These are phyloP conservation scores for Begonia fuchsioides DNA, from an alignment of 306 rosid species.

Conservation along the genomic window DNA sequence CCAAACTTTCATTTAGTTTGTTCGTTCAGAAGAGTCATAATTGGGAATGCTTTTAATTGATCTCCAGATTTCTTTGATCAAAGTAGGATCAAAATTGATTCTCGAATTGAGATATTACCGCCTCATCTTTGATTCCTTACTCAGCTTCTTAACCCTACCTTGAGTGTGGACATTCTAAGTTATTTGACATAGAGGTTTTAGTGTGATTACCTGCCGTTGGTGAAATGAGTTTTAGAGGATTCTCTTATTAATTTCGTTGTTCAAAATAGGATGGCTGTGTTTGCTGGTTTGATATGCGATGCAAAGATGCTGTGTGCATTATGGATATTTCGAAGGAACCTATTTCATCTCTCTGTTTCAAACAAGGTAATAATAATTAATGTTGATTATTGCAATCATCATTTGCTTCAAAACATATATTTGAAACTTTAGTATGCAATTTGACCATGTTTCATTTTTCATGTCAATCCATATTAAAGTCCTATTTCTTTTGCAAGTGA, in stretches of 20 bases:
- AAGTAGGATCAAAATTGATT: not conserved
- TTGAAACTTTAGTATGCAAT: too few species aligned
- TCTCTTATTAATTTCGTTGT: not conserved
- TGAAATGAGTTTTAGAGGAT: not conserved
- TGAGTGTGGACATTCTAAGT: not conserved
- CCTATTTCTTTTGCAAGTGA: too few species aligned
- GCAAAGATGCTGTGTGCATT: slow-evolving; percentile 39
- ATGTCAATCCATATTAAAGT: too few species aligned
- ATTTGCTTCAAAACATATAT: not conserved
- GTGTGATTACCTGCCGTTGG: not conserved
- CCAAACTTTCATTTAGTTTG: not conserved
- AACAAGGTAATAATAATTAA: slow-evolving; percentile 28
- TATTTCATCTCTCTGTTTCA: slow-evolving; percentile 58
- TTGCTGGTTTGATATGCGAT: slow-evolving; percentile 93
- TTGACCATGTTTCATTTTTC: too few species aligned
- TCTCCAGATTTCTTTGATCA: not conserved
- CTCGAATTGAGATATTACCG: not conserved
- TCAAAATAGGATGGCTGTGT: slow-evolving; percentile 59
- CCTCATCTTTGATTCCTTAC: not conserved
- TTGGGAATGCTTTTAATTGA: not conserved
- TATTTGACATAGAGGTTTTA: not conserved
- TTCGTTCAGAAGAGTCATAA: not conserved
- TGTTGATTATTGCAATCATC: not conserved
- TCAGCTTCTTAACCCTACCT: not conserved
- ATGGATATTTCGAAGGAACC: slow-evolving; percentile 64